Base-by-base conservation (phyloP, 257 asterid genomes). In the Capsicum chinense region DNA sequence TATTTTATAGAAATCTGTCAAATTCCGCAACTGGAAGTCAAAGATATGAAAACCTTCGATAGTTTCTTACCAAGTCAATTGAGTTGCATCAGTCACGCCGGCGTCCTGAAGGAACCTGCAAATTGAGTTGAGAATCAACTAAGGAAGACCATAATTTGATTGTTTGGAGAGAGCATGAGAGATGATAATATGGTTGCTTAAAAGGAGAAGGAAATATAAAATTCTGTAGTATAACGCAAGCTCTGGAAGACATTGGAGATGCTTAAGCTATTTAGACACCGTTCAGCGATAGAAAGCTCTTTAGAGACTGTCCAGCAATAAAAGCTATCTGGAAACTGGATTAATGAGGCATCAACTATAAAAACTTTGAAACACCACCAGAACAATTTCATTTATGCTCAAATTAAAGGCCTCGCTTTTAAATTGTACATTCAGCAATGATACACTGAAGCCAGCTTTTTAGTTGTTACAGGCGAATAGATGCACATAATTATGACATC, bases 81-180 rank as follows among this genome's bases (percentile, higher is more conserved):
- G 99, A 17, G 97, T 93, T 14, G 92, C 89, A 87, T 94, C 99
- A 66, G 33, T 89, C 99, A 96, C 92, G 79, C 98, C 93, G 71
- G 97, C 98, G 90, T 94, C 98, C 86, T 92, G 98, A 85, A 96
- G 98, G 88, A 93, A 88, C 94, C 99, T 94, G 89, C 70, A 50
- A 85, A 83, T 42, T 76, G 81, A 52, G 63, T 76, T 52, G 54
- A 14, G 68, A 83, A 56, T 78, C 69, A 48, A 80, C 17, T 71
- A 74, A 50, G 21, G 44, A 74, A 33, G 14, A 63, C 21, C 35
- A 63, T 63, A 63, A 63, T 21, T 63, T 21, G 37, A 63, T 62
- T 62, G 35, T 26, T 19, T 26, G 35, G 68, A 19, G 59, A 56
- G 59, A 13, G 59, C 2, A 56, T 6, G 59, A 56, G 17, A 56